Base-by-base conservation (phyloP, 768 basidiomycete species). In the Cyclocybe aegerita region DNA sequence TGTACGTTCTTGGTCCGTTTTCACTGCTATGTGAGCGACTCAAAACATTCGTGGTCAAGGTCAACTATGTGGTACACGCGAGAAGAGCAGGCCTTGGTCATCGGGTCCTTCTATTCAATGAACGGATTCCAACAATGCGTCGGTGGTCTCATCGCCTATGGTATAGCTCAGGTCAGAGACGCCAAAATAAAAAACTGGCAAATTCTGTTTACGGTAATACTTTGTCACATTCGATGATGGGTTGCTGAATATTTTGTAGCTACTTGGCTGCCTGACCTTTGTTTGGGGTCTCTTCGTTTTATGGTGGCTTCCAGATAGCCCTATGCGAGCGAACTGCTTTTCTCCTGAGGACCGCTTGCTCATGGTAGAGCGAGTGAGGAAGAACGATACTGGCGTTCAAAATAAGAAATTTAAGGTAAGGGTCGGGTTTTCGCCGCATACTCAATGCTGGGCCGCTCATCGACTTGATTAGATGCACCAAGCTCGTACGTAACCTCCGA, bases 21-120 rank as follows among this genome's bases (percentile, higher is more conserved):
- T 44, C 9, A 34, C 33, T 29, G 7, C 32, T 23, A 5, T 43
- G 31, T 34, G 11, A 9, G 36, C 14, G 16, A 23, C n/a, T n/a
- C 12, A 10, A 17, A 4, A 10, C 43, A 3, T 14, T 23, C 9
- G 31, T 12, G 32, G 23, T 8, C 16, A 46, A 75, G 73, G 45
- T 74, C 79, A 7, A 73, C 75, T 31, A 77, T 80, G 77, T 79
- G 76, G 70, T 79, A 79, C 54, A 76, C 71, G 8, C 70, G 77
- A 23, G 73, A 74, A 12, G 79, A 80, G 54, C 77, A 79, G 50
- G 75, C 74, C 8, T 66, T 76, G 38, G 70, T 75, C 15, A 75
- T 76, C 39, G 71, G 73, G 1, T 62, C 68, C 10, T 77, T 75
- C 46, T 75, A 75, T 55, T 71, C 71, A 9, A 76, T 76, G 74